Evolutionary conservation across 805 yeast genomes (phyloP).

Genomic region (Suhomyces sp.): DNA sequence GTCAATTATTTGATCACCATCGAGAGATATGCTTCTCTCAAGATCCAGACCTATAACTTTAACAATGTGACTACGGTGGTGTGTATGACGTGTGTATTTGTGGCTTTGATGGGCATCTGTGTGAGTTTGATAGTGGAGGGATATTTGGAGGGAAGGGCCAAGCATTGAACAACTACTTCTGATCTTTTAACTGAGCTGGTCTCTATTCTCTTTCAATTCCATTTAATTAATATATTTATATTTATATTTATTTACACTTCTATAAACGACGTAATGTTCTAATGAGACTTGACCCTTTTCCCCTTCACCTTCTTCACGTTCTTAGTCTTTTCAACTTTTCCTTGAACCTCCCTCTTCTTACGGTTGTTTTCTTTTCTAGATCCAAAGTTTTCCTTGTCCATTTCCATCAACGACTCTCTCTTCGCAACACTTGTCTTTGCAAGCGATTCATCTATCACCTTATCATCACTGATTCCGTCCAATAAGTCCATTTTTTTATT

Average conservation of each 20-base stretch:
- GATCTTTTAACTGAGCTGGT: no score
- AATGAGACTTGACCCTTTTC: no score
- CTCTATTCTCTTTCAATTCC: no score
- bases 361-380: constrained; percentile 59
- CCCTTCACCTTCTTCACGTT: not conserved
- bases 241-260: no score
- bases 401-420: constrained; percentile 87
- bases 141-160: constrained; percentile 7
- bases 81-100: constrained; percentile 32
- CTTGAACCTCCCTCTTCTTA: constrained; percentile 29
- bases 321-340: not conserved
- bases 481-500: constrained; percentile 77
- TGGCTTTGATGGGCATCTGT: constrained; percentile 37
- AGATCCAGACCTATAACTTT: constrained; percentile 39
- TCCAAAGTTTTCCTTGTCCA: constrained; percentile 90
- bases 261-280: no score
- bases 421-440: constrained; percentile 75
- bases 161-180: no score
- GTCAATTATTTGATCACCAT: constrained; percentile 45
- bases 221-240: no score
- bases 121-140: constrained; percentile 19
- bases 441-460: constrained; percentile 70
- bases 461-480: constrained; percentile 69
- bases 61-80: constrained; percentile 28
- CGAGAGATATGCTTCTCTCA: constrained; percentile 41